Evolutionary conservation across 176 grass and related monocot genomes (phyloP).

Genomic region (Oryza meridionalis): DNA sequence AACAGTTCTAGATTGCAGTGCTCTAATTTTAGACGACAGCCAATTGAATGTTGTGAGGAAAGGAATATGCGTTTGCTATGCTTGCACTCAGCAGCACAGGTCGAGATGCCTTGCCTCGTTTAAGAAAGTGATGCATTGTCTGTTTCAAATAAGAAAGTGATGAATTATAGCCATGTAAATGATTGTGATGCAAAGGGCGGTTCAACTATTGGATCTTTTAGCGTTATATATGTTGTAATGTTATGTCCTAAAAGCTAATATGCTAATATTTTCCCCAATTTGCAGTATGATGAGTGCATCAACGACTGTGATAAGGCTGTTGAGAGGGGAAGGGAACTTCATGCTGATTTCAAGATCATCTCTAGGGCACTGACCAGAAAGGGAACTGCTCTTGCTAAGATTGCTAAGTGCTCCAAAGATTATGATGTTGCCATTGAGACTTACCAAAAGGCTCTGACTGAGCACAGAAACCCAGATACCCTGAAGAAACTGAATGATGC

Average conservation of each 20-base stretch:
- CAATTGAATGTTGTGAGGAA: neutral
- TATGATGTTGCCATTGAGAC: constrained; percentile 81
- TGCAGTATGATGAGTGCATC: constrained; percentile 90
- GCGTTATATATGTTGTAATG: neutral
- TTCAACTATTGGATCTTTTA: neutral
- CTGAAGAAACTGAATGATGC: constrained; percentile 91
- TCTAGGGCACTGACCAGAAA: constrained; percentile 96
- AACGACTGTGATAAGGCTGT: constrained; percentile 95
- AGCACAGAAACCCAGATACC: constrained; percentile 94
- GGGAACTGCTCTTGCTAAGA: constrained; percentile 87
- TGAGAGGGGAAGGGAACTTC: constrained; percentile 93
- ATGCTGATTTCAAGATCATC: constrained; percentile 93
- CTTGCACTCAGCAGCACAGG: neutral
- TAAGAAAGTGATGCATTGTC: neutral
- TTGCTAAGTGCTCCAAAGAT: constrained; percentile 80
- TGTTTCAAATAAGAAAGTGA: neutral
- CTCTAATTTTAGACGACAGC: neutral
- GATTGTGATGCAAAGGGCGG: neutral
- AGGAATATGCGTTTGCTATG: neutral
- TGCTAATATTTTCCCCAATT: constrained; percentile 4
- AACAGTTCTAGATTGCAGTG: no score
- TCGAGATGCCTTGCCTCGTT: neutral
- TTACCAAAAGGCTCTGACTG: constrained; percentile 96
- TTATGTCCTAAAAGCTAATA: neutral
- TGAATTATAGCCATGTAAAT: neutral